These are phyloP conservation scores for Ilyonectria robusta DNA, from an alignment of 2,329 filamentous ascomycete genomes.

Conservation along the genomic window DNA sequence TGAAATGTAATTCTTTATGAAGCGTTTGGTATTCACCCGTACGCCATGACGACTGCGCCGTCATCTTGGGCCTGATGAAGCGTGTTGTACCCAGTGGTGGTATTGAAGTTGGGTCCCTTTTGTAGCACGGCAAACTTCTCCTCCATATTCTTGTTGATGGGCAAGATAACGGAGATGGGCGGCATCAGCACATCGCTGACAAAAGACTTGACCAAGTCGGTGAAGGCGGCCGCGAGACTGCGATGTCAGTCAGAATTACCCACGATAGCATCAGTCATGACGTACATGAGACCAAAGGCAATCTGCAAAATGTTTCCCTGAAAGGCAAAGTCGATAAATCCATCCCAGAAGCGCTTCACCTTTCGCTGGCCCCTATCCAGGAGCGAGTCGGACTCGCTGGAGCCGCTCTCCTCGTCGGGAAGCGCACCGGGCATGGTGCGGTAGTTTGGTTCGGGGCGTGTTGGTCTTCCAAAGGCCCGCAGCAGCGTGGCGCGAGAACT, in stretches of 20 bases:
- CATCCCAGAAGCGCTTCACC: constrained; percentile 69
- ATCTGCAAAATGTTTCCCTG: constrained; percentile 83
- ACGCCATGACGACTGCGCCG: constrained; percentile 80
- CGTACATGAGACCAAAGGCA: constrained; percentile 81
- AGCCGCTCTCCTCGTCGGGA: constrained; percentile 55
- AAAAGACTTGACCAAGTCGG: constrained; percentile 78
- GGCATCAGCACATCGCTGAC: constrained; percentile 80
- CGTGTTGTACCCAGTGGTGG: constrained; percentile 76
- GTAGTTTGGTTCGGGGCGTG: constrained; percentile 24
- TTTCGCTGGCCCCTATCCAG: constrained; percentile 63
- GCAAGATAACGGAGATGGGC: constrained; percentile 77
- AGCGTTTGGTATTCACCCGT: constrained; percentile 65
- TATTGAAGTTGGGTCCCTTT: constrained; percentile 67
- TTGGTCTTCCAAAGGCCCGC: constrained; percentile 4
- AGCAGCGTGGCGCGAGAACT: neutral
- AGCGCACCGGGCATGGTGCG: constrained; percentile 45
- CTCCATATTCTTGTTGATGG: constrained; percentile 79
- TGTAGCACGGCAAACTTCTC: constrained; percentile 80
- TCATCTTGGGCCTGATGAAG: constrained; percentile 77
- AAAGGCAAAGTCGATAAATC: constrained; percentile 80
- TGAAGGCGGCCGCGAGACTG: constrained; percentile 80
- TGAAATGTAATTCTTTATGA: neutral
- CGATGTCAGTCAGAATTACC: constrained; percentile 18
- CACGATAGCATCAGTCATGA: constrained; percentile 15
- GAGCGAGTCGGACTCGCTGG: constrained; percentile 55